Conservation (phyloP, 2,329 filamentous ascomycete species). For the Sclerotinia borealis region DNA sequence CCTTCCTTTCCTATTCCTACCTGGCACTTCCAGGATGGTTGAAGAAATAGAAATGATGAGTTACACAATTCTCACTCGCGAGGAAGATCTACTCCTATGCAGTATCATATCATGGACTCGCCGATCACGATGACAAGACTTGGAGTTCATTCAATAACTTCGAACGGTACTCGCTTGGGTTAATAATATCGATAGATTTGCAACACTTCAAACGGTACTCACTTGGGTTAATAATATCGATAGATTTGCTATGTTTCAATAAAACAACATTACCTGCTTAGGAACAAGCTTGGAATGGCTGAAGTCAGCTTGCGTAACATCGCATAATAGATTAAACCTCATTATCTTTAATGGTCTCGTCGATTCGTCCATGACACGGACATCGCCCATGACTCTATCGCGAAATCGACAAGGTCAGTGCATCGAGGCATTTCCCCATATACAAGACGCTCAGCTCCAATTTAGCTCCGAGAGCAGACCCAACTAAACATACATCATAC, state of each 20-base stretch:
- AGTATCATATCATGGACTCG: background rate
- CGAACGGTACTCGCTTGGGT: background rate
- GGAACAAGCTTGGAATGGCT: background rate
- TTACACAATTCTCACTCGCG: background rate
- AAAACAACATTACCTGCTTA: background rate
- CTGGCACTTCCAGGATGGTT: background rate
- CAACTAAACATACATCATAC: background rate
- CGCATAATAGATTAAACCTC: background rate
- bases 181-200: background rate
- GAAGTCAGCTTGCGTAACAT: background rate
- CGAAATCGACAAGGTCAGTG: background rate
- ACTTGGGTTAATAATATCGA: background rate
- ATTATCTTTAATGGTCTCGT: background rate
- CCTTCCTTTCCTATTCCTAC: background rate
- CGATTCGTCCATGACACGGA: background rate
- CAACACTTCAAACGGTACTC: background rate
- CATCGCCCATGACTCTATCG: background rate
- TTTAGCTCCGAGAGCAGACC: constrained; percentile 2
- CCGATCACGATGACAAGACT: background rate
- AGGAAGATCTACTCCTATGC: background rate
- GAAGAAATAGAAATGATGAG: background rate
- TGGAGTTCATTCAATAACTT: background rate
- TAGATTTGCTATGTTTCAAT: background rate
- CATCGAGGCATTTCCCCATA: background rate
- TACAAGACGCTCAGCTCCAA: background rate